A percentile compares a stretch with the other conserved stretches of the same genome.
Evolutionary conservation across 768 basidiomycete species (phyloP).

Genomic region (Boletus rufocinnamomeus): DNA sequence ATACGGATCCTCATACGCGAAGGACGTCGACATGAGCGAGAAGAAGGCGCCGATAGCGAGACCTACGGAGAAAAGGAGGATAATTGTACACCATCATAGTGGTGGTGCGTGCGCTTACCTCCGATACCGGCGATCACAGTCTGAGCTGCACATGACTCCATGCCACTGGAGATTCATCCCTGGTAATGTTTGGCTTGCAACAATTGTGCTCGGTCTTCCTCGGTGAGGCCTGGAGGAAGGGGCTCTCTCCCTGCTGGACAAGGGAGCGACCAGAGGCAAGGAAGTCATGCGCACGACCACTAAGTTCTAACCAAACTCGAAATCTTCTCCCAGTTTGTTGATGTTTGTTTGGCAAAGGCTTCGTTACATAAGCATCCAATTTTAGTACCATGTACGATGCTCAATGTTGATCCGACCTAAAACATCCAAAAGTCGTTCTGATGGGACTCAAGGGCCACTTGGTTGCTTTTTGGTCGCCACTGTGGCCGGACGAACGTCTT

Average conservation of each 20-base stretch:
- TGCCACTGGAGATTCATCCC: slow-evolving; percentile 70
- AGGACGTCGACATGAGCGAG: slow-evolving; percentile 93
- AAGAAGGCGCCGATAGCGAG: slow-evolving; percentile 94
- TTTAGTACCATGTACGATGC: no score
- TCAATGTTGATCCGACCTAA: no score
- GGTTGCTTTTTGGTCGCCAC: no score
- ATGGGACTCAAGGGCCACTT: no score
- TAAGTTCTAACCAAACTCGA: slow-evolving; percentile 3
- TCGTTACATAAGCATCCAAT: neutral
- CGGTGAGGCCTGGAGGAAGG: slow-evolving; percentile 78
- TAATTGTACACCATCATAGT: slow-evolving; percentile 1
- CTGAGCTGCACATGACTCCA: slow-evolving; percentile 89
- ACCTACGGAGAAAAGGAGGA: slow-evolving; percentile 47
- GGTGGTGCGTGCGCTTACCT: slow-evolving; percentile 53
- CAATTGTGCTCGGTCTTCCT: slow-evolving; percentile 71
- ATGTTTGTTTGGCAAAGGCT: slow-evolving; percentile 19
- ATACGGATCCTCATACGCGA: slow-evolving; percentile 93
- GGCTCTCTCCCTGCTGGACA: slow-evolving; percentile 89
- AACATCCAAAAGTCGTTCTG: no score
- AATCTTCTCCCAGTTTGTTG: slow-evolving; percentile 16
- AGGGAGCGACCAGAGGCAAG: slow-evolving; percentile 56
- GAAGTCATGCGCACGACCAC: slow-evolving; percentile 20
- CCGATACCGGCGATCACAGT: slow-evolving; percentile 76
- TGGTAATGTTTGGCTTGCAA: slow-evolving; percentile 79
- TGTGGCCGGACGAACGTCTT: no score